Conservation (phyloP, 331 rosid species). For the Malus hybrid region DNA sequence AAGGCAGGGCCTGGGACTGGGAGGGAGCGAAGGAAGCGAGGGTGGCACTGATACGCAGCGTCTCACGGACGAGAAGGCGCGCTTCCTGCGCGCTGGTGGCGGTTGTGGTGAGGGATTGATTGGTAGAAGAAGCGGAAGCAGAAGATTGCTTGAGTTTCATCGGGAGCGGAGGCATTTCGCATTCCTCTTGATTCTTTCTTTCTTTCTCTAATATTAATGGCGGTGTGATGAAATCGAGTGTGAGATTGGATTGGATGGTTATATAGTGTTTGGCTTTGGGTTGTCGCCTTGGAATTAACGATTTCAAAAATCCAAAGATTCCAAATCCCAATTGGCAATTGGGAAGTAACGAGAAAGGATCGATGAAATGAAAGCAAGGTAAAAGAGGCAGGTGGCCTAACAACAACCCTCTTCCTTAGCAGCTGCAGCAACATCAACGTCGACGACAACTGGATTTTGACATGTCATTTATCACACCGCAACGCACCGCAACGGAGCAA, state of each 20-base stretch:
- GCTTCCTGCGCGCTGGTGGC: slow-evolving; percentile 49
- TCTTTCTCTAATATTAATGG: no score
- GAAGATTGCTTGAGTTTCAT: slow-evolving; percentile 36
- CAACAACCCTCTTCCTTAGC: not conserved
- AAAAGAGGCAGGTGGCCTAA: not conserved
- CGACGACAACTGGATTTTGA: not conserved
- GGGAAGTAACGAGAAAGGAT: not conserved
- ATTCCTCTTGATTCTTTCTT: not conserved
- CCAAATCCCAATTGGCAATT: not conserved
- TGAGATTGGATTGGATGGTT: not conserved
- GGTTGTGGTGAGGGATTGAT: slow-evolving; percentile 22
- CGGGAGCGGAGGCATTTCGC: slow-evolving; percentile 19
- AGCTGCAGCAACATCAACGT: not conserved
- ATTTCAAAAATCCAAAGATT: not conserved
- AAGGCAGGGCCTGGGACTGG: not conserved
- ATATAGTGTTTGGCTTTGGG: not conserved
- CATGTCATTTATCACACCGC: not conserved
- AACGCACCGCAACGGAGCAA: not conserved
- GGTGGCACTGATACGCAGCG: slow-evolving; percentile 23
- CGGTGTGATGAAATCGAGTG: not conserved
- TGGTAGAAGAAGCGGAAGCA: slow-evolving; percentile 12
- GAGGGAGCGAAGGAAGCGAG: slow-evolving; percentile 45
- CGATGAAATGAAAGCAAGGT: not conserved
- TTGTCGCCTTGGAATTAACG: slow-evolving; percentile 13
- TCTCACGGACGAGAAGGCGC: slow-evolving; percentile 53